Evolutionary conservation across 495 filamentous ascomycete genomes (phyloP).

Genomic region (Penicillium cosmopolitanum): DNA sequence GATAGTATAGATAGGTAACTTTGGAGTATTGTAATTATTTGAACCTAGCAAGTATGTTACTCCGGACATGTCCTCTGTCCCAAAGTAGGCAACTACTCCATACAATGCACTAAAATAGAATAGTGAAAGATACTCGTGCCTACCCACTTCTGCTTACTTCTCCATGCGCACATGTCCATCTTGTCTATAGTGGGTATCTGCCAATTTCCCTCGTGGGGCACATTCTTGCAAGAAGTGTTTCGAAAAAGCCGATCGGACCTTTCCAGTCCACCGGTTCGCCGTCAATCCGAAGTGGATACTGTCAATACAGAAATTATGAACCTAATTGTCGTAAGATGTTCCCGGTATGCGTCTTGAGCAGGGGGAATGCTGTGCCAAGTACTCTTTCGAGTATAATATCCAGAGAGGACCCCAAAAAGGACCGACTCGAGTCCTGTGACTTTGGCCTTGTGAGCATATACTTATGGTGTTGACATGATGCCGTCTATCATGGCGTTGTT

Average conservation of each 20-base stretch:
- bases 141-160: background rate
- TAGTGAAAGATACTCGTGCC: no score
- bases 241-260: background rate
- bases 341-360: background rate
- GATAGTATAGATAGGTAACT: no score
- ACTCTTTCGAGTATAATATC: background rate
- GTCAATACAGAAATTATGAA: background rate
- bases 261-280: slow-evolving; percentile 1
- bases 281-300: background rate
- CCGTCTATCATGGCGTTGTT: background rate
- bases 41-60: no score
- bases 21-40: no score
- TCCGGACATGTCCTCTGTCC: no score
- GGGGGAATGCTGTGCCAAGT: background rate
- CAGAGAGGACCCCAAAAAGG: background rate
- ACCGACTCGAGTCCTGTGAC: background rate
- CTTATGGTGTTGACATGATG: slow-evolving; percentile 1
- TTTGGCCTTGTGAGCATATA: background rate
- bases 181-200: background rate
- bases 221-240: background rate
- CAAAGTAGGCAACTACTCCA: no score
- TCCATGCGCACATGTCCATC: background rate
- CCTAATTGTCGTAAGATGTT: background rate
- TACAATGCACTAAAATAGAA: background rate
- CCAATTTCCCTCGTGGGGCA: slow-evolving; percentile 6